phyloP scores from a whole-genome alignment of 2,329 filamentous ascomycete genomes.

The Hysterium pulicare region DNA sequence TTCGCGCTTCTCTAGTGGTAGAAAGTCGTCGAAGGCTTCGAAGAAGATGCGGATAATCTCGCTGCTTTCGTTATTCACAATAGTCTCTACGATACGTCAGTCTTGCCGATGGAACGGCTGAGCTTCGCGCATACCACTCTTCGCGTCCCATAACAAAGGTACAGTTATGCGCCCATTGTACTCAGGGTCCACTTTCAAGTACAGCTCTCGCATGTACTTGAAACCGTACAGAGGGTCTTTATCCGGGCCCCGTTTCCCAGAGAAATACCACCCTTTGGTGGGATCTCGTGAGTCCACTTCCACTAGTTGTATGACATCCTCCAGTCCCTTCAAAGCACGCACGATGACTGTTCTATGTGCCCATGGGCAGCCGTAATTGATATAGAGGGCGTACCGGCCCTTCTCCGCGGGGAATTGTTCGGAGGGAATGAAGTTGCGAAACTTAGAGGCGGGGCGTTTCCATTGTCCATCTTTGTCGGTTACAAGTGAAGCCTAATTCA shows the following conservation, averaged over 20 bases:
- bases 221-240: slow-evolving; percentile 28
- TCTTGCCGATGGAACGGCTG: too few relatives aligned
- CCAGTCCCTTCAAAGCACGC: slow-evolving; percentile 49
- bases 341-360: slow-evolving; percentile 52
- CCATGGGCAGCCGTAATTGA: slow-evolving; percentile 63
- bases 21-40: slow-evolving; percentile 28
- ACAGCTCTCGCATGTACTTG: slow-evolving; percentile 58
- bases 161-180: slow-evolving; percentile 66
- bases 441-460: slow-evolving; percentile 51
- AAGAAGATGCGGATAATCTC: slow-evolving; percentile 35
- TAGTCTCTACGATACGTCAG: slow-evolving; percentile 22
- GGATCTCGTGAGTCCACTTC: slow-evolving; percentile 36
- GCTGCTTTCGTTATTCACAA: slow-evolving; percentile 35
- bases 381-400: slow-evolving; percentile 60
- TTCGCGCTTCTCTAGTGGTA: slow-evolving; percentile 52
- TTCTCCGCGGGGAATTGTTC: slow-evolving; percentile 57
- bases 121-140: slow-evolving; percentile 40
- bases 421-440: slow-evolving; percentile 55
- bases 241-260: slow-evolving; percentile 22
- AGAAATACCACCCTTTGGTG: slow-evolving; percentile 32
- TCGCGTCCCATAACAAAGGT: slow-evolving; percentile 71
- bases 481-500: too few relatives aligned
- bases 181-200: slow-evolving; percentile 62
- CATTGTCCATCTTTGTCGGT: slow-evolving; percentile 53
- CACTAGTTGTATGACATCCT: slow-evolving; percentile 49